Conservation (phyloP, 2,329 filamentous ascomycete species). For the Sphaerulina populicola region DNA sequence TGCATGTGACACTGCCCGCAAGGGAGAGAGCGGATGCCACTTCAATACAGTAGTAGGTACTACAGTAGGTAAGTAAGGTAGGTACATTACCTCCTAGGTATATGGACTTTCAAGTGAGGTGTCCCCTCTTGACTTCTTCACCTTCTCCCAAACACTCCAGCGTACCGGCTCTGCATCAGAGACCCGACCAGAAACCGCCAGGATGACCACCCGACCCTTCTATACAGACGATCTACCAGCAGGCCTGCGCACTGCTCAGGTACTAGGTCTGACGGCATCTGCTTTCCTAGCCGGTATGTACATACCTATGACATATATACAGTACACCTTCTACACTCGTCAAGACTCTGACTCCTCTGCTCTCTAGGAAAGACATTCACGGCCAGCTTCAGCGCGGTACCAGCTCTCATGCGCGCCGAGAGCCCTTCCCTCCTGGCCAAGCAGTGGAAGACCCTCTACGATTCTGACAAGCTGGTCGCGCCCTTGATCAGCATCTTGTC, state of each 20-base stretch:
- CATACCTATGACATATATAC: not conserved
- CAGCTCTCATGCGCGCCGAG: constrained; percentile 49
- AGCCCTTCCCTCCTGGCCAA: constrained; percentile 45
- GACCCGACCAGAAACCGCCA: not conserved
- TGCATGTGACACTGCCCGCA: not conserved
- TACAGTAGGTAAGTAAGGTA: too few relatives aligned
- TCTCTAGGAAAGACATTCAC: constrained; percentile 31
- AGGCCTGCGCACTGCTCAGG: constrained; percentile 42
- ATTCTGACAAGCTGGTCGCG: constrained; percentile 35
- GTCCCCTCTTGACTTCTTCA: not conserved
- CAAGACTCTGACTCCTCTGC: not conserved
- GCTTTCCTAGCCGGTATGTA: constrained; percentile 39
- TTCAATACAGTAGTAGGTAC: not conserved
- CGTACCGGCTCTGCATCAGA: not conserved
- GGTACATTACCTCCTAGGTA: too few relatives aligned
- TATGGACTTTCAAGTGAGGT: too few relatives aligned
- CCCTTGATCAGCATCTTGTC: constrained; percentile 37
- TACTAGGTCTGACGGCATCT: constrained; percentile 45
- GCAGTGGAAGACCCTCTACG: constrained; percentile 46
- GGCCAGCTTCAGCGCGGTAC: constrained; percentile 39
- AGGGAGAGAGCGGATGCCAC: not conserved
- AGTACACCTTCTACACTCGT: not conserved
- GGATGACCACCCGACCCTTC: constrained; percentile 16
- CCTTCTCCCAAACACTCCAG: not conserved
- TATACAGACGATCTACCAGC: constrained; percentile 16